These are phyloP conservation scores for Peronospora destructor DNA, from an alignment of 352 stramenopile species.

Conservation along the genomic window DNA sequence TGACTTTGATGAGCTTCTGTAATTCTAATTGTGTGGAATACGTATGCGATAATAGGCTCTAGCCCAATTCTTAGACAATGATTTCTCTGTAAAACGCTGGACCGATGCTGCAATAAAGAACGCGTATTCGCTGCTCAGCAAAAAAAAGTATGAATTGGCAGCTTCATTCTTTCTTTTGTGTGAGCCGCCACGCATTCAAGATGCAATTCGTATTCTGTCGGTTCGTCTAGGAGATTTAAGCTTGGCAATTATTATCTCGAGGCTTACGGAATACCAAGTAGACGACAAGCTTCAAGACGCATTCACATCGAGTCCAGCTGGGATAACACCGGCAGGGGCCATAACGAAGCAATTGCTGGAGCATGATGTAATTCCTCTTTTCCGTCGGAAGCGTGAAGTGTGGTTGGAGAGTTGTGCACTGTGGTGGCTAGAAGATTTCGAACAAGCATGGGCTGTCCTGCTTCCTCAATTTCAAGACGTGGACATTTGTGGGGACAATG, in stretches of 20 bases:
- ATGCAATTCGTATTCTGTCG: conserved; percentile 85
- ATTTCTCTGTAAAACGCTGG: conserved; percentile 80
- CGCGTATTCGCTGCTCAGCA: conserved; percentile 91
- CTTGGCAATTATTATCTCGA: conserved; percentile 85
- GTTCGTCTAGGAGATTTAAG: conserved; percentile 83
- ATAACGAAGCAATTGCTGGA: conserved; percentile 51
- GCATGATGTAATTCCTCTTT: conserved; percentile 62
- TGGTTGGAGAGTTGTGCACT: conserved; percentile 76
- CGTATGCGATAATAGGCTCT: conserved; percentile 43
- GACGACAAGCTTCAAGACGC: conserved; percentile 46
- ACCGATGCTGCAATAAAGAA: conserved; percentile 89
- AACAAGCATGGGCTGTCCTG: conserved; percentile 67
- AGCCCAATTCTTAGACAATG: conserved; percentile 66
- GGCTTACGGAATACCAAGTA: conserved; percentile 77
- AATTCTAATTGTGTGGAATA: background rate
- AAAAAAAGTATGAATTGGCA: conserved; percentile 87
- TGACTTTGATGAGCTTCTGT: background rate
- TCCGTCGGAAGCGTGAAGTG: conserved; percentile 47
- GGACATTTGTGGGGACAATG: conserved; percentile 28
- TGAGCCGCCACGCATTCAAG: conserved; percentile 88
- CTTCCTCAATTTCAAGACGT: conserved; percentile 61
- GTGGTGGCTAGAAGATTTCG: conserved; percentile 83
- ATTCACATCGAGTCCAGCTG: conserved; percentile 46
- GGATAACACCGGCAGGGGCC: conserved; percentile 52
- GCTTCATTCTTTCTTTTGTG: conserved; percentile 91